phyloP scores from a whole-genome alignment of 2,329 filamentous ascomycete genomes.

The Fusarium sulawesiense region DNA sequence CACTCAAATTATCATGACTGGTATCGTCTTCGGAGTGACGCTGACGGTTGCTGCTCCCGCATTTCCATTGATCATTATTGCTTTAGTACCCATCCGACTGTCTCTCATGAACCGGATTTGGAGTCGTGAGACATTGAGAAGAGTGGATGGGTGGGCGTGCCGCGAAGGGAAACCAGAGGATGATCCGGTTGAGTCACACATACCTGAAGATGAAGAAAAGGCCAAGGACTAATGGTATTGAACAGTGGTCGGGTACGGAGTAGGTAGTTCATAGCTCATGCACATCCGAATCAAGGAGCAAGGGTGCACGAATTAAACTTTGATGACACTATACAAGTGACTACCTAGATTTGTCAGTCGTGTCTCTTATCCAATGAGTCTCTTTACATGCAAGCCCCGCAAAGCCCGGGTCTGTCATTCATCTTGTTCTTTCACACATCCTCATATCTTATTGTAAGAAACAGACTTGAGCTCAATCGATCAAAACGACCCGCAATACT shows the following conservation, averaged over 20 bases:
- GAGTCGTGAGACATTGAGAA: constrained; percentile 65
- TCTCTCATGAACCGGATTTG: constrained; percentile 70
- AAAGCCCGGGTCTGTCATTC: not conserved
- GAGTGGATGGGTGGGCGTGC: constrained; percentile 61
- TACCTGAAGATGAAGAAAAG: constrained; percentile 47
- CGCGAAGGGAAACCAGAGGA: constrained; percentile 66
- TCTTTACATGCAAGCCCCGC: constrained; percentile 45
- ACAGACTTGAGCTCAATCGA: not conserved
- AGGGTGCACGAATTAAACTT: constrained; percentile 1
- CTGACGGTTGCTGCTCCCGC: constrained; percentile 71
- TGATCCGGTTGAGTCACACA: constrained; percentile 42
- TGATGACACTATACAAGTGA: not conserved
- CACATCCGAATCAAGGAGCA: not conserved
- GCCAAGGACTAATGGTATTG: constrained; percentile 23
- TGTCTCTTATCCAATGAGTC: constrained; percentile 37
- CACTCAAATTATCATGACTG: constrained; percentile 67
- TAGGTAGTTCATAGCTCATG: not conserved
- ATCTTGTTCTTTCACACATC: not conserved
- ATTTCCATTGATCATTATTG: constrained; percentile 72
- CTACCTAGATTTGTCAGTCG: not conserved
- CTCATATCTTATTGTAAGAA: not conserved
- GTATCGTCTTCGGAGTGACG: constrained; percentile 71
- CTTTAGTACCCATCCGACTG: constrained; percentile 71
- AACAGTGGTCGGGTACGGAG: not conserved
- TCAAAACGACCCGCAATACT: not conserved